A percentile compares a stretch with the other conserved stretches of the same genome.
Conservation (phyloP, 257 asterid species). For the Penstemon newberryi region DNA sequence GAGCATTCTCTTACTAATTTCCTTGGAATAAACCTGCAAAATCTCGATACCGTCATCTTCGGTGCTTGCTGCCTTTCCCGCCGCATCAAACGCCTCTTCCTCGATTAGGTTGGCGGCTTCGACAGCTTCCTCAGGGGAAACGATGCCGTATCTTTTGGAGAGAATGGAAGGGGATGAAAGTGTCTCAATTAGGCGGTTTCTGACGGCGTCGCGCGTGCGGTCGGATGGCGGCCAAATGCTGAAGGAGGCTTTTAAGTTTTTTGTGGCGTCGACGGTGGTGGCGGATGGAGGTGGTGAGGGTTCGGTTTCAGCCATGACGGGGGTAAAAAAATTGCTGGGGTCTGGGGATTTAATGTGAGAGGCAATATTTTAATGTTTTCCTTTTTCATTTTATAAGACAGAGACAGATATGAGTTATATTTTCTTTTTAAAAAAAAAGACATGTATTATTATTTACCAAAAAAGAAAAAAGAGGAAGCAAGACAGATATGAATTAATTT, state of each 20-base stretch:
- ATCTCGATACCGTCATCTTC: slow-evolving; percentile 80
- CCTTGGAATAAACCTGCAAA: slow-evolving; percentile 80
- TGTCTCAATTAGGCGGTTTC: slow-evolving; percentile 68
- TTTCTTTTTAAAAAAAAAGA: too few species aligned
- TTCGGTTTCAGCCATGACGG: slow-evolving; percentile 40
- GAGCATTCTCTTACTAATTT: slow-evolving; percentile 79
- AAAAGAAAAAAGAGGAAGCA: too few species aligned
- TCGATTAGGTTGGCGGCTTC: slow-evolving; percentile 62
- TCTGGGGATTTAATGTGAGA: neutral
- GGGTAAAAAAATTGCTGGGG: neutral
- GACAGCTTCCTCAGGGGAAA: slow-evolving; percentile 70
- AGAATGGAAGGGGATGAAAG: slow-evolving; percentile 74
- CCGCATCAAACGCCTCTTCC: slow-evolving; percentile 63
- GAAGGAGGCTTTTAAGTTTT: slow-evolving; percentile 45
- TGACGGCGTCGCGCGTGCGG: slow-evolving; percentile 87
- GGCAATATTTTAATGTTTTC: too few species aligned
- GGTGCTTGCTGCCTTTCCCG: slow-evolving; percentile 41
- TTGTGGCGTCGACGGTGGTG: slow-evolving; percentile 28
- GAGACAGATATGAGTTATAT: too few species aligned
- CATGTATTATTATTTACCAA: too few species aligned
- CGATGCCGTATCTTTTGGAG: slow-evolving; percentile 81
- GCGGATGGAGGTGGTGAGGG: slow-evolving; percentile 5
- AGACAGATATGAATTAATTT: too few species aligned
- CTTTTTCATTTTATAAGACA: too few species aligned
- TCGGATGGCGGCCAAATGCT: slow-evolving; percentile 91